Evolutionary conservation across 75 land plant genomes (phyloP), one percentile per base, ranked within the genome.

Genomic region (Sequoiadendron giganteum): DNA sequence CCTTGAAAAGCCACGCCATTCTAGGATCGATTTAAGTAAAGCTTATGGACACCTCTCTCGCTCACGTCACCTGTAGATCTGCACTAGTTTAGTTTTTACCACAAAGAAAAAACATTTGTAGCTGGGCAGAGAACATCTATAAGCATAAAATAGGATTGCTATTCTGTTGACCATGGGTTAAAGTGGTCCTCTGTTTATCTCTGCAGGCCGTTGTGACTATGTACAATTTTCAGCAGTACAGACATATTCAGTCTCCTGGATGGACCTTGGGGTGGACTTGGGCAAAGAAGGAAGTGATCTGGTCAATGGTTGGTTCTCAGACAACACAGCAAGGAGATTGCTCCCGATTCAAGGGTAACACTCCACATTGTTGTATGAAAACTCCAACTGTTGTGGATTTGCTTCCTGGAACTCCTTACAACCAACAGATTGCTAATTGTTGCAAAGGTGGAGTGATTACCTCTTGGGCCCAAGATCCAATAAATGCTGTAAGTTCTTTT

Each of bases 241-340:
- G 95, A 15, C 95, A 94, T 87, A 94, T 94, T 55, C 87, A 94
- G 55, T 49, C 92, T 16, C 95, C 95, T 5, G 95, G 95, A 32
- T 94, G 95, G 95, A 89, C 87, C 11, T 42, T 95, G 40, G 92
- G 92, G 15, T 95, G 95, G 95, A 84, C 92, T 7, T 95, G 95
- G 95, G 89, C 91, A 43, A 92, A 89, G 91, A 94, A 92, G 84
- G 95, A 95, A 88, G 90, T 95, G n/a, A 92, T 95, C 18, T 95
- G 95, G 95, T 54, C 86, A 48, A 95, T 95, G 95, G 86, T 89
- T 15, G 95, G 95, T 25, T 92, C 92, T 30, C 93, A 94, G 87
- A 65, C 95, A 10, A 94, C 93, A 21, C 87, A 86, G 61, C 95
- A 94, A 75, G 95, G 95, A 28, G 95, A 94, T 75, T 95, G 95